Evolutionary conservation across 257 asterid species (phyloP).

Genomic region (Solanum pimpinellifolium): DNA sequence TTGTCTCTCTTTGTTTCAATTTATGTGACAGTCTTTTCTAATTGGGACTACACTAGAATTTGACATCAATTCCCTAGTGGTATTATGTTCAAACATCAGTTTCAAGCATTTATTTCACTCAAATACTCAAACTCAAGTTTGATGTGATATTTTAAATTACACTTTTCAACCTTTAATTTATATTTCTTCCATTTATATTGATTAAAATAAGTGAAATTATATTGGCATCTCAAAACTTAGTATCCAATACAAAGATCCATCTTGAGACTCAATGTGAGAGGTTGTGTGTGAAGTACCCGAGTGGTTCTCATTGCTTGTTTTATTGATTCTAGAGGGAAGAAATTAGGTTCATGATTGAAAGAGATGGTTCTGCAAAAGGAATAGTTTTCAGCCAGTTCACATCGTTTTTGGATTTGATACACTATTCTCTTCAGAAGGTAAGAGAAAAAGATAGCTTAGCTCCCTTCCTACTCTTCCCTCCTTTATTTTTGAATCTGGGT

Average conservation of each 20-base stretch:
- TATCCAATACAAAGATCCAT: background rate
- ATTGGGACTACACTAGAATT: background rate
- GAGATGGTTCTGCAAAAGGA: constrained; percentile 96
- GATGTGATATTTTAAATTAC: background rate
- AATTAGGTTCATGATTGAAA: constrained; percentile 82
- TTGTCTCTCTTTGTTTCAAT: background rate
- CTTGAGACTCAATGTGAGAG: background rate
- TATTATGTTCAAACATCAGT: background rate
- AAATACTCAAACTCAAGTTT: background rate
- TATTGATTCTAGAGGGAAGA: constrained; percentile 68
- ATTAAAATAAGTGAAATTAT: background rate
- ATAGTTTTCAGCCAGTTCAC: constrained; percentile 95
- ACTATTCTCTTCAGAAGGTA: constrained; percentile 76
- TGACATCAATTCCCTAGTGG: background rate
- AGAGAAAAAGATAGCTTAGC: background rate
- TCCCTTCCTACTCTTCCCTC: background rate
- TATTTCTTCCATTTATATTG: background rate
- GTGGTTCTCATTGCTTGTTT: constrained; percentile 3
- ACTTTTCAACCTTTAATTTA: background rate
- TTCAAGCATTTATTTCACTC: background rate
- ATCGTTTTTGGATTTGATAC: constrained; percentile 86
- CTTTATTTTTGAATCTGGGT: background rate
- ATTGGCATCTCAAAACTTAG: background rate
- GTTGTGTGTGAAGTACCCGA: background rate
- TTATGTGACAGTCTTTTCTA: background rate